Evolutionary conservation across 2,329 filamentous ascomycete species (phyloP), one percentile per base, ranked within the genome.

Genomic region (Trichophyton schoenleinii): DNA sequence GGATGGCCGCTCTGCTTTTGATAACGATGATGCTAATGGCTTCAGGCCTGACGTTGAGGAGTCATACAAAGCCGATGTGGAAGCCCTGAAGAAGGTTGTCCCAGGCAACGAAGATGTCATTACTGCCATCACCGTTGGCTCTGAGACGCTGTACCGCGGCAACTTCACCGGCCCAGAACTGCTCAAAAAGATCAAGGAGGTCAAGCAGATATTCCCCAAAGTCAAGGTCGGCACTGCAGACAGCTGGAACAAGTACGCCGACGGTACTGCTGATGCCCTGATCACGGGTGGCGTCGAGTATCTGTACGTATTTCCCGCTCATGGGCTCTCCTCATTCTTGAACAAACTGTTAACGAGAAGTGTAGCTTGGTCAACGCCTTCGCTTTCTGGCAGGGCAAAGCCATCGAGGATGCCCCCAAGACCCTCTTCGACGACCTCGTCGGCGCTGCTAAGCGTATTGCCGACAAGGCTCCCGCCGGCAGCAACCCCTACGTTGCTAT

Each of bases 201-300:
- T 87, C 64, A 82, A 84, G 75, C 70, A 74, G 46, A 74, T 80
- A 70, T 86, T 70, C 77, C 80, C 66, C 28, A 74, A 74, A 44
- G 76, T 84, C 67, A 81, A 80, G 66, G 78, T 87, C 52, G 86
- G 86, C 58, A 87, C 84, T 9, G 86, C 86, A 6, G 86, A 89
- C 73, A 83, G 80, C 70, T 89, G 86, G 86, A 88, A 88, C 76
- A 87, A 86, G 73, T 85, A 79, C 68, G 79, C 81, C 55, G 85
- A 88, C 69, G 85, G 85, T 44, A 87, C 85, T 28, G 85, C 82
- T 44, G 82, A 88, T 71, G 77, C 81, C 13, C 75, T 88, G 65
- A 81, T 88, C 68, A 72, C 73, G 59, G 80, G 79, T 55, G 81
- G 80, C 59, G 83, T 87, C 59, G 82, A 81, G 61, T 78, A 88